Base-by-base conservation (phyloP, 768 basidiomycete genomes). In the Auriscalpium orientale region DNA sequence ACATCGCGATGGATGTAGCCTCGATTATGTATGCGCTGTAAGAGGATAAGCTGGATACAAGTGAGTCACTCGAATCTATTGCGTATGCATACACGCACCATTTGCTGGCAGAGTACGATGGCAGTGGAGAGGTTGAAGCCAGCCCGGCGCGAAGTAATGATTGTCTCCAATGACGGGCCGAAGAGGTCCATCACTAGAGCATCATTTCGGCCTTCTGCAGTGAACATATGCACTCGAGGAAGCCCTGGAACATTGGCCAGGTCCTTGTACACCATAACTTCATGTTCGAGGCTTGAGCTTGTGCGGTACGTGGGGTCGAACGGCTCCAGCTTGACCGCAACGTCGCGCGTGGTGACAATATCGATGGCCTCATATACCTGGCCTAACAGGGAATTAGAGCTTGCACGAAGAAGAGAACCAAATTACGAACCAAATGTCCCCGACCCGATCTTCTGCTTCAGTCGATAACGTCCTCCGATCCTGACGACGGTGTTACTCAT, bases 141-240 rank as follows among this genome's bases (percentile, higher is more conserved):
- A 28, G 28, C 28, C 28, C 7, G 28, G 28, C 28, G 28, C 28
- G 28, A 28, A 28, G 22, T 5, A 28, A 28, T 28, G 22, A 28
- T 18, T 35, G 11, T 3, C 35, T 63, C 53, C 5, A 68, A 60
- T 16, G 43, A 56, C 1, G 62, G 59, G 7, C 67, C 67, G 4
- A 68, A 54, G 15, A 49, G 37, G 21, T 68, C 66, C 53, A 67
- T 55, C 5, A 65, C 56, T n/a, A 66, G 22, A 8, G 64, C 50
- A 37, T 58, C 8, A 13, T 47, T 43, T 8, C 52, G 55, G 2
- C 49, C 56, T 33, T 65, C 60, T 4, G 15, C 15, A 2, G 64
- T 64, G n/a, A 47, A 50, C 57, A 58, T 65, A 16, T 49, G 60
- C 4, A 59, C 21, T 1, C 15, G n/a, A 5, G 59, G 56, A 18